Evolutionary conservation across 179 eudicot species (phyloP), one percentile per base, ranked within the genome.

Genomic region (Drosera spatulata): DNA sequence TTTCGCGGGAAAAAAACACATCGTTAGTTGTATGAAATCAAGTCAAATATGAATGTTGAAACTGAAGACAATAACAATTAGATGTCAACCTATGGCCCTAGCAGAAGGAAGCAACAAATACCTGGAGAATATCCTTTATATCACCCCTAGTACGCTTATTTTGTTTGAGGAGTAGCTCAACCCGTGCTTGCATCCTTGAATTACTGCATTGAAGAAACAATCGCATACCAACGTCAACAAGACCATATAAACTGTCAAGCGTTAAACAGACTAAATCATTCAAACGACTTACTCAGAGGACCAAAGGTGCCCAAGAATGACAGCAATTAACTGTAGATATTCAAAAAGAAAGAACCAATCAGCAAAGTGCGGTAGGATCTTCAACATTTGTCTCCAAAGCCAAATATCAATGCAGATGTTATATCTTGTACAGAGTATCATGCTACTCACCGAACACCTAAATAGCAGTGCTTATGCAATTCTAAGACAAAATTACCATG

Each of bases 301-400:
- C 98, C 95, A 86, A 70, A 91, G 84, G 73, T 91, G 95, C 48
- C 93, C 96, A 57, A 91, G 74, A 66, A 88, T 89, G 48, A 91
- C 95, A 44, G 89, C 83, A 65, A 91, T 84, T 67, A 86, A 68
- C 98, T 88, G 96, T 78, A 80, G 15, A 39, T 5, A 14, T 69
- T 55, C 8, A 13, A n/a, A 55, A 14, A 9, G 39, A 55, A 14
- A 40, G 8, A 55, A 33, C 41, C 9, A 53, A 33, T 55, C 40
- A 66, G 66, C 39, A 53, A 14, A 22, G 33, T 22, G 33, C 33
- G 33, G 33, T 22, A 22, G 33, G 33, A 22, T 22, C 33, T 22
- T 22, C 33, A 22, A 22, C 33, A 22, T 22, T 22, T 22, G 33
- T 22, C 33, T 22, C 33, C 33, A 22, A 22, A 22, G 33, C 33